Base-by-base conservation (phyloP, 2,329 filamentous ascomycete species). In the Metarhizium guizhouense region DNA sequence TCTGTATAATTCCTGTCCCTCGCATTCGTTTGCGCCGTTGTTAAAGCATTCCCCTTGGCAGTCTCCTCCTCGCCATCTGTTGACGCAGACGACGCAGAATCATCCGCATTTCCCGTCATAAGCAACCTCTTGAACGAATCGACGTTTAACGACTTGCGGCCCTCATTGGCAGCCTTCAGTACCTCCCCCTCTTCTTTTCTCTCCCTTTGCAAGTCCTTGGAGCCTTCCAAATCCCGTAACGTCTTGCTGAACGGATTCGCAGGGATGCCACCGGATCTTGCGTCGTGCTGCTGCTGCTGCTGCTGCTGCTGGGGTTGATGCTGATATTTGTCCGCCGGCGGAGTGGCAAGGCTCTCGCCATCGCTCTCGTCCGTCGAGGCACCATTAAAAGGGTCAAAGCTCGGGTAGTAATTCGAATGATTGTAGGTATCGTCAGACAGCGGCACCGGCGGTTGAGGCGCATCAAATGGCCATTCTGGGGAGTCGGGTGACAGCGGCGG, bases 71-170 rank as follows among this genome's bases (percentile, higher is more conserved):
- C 42, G 6, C 25, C 14, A 11, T n/a, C 25, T 14, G 45, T 51
- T 8, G 32, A n/a, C n/a, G 36, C n/a, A 18, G 52, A 38, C 4
- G 53, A 18, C 3, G 45, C 36, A 32, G 56, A 59, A 45, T 59
- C 58, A 47, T 72, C 78, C 40, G 80, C 67, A 63, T 84, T 82
- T 20, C 89, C 89, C 0, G 88, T 94, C 72, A 94, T 76, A 51
- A 94, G 77, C 58, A 94, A 72, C 57, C 85, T 80, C 65, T 85
- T 85, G 72, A 94, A 94, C 7, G 88, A 84, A 65, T 90, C 84
- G 1, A 93, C 89, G 65, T 94, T 87, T 59, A 93, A 70, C 0
- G 82, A 77, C 18, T 68, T 72, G 61, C 72, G 76, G 18, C 61
- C 62, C 2, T 65, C 60, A 47, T 68, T 65, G 34, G 64, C 64